A percentile compares a stretch with the other conserved stretches of the same genome.
These are phyloP conservation scores for Davidsoniella australis DNA, from an alignment of 2,329 filamentous ascomycete genomes.

Conservation along the genomic window DNA sequence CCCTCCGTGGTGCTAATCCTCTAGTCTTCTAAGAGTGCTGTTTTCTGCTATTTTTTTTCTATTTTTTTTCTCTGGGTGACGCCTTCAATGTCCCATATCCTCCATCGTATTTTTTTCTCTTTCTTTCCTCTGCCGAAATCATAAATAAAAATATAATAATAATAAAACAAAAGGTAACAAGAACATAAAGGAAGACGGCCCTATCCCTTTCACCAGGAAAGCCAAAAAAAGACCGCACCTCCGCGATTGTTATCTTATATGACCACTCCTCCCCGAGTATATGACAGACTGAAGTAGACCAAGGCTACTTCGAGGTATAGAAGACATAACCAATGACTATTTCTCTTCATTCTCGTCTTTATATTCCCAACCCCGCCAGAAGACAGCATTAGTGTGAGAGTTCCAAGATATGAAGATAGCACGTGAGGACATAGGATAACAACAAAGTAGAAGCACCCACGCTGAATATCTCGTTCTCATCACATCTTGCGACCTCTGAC, in stretches of 20 bases:
- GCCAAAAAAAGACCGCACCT: too few relatives aligned
- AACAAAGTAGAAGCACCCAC: not conserved
- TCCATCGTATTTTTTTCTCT: not conserved
- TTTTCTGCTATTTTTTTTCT: constrained; percentile 2
- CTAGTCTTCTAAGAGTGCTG: not conserved
- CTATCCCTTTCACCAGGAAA: too few relatives aligned
- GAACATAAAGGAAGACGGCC: too few relatives aligned
- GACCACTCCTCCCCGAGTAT: too few relatives aligned
- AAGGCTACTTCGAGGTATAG: too few relatives aligned
- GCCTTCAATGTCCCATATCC: not conserved
- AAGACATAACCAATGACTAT: too few relatives aligned
- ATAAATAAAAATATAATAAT: not conserved
- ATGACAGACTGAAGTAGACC: too few relatives aligned
- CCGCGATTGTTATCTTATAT: too few relatives aligned
- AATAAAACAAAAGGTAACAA: too few relatives aligned
- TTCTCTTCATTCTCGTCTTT: not conserved
- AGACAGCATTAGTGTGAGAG: constrained; percentile 8
- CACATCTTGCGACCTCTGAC: too few relatives aligned
- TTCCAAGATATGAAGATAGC: not conserved
- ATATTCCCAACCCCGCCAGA: not conserved
- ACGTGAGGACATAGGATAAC: not conserved
- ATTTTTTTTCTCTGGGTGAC: not conserved
- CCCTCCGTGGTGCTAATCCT: not conserved
- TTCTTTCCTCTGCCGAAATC: not conserved
- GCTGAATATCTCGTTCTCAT: too few relatives aligned